phyloP scores from a whole-genome alignment of 306 rosid species.

The Prunus mume region DNA sequence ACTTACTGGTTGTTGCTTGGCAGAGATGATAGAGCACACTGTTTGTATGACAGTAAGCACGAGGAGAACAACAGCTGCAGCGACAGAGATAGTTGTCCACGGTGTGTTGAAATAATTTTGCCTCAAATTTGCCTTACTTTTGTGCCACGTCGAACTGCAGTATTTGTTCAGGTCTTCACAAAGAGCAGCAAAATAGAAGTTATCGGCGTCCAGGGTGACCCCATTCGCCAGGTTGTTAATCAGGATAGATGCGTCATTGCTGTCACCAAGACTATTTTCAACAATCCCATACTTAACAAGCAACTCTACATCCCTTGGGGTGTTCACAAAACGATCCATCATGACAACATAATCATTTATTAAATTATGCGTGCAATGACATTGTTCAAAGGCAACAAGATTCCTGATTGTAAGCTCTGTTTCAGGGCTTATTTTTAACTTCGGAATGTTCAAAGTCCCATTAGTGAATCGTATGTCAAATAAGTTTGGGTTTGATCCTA shows the following conservation, averaged over 20 bases:
- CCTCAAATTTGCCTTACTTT: conserved; percentile 25
- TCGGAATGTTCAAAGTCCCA: conserved; percentile 33
- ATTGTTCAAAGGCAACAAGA: conserved; percentile 32
- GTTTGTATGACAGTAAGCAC: conserved; percentile 15
- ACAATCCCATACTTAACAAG: conserved; percentile 28
- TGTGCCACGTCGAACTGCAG: conserved; percentile 11
- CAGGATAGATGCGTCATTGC: neutral
- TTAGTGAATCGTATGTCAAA: conserved; percentile 24
- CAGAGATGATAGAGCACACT: conserved; percentile 11
- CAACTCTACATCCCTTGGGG: conserved; percentile 20
- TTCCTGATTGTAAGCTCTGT: conserved; percentile 24
- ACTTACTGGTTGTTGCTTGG: no score
- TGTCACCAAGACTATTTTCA: conserved; percentile 13
- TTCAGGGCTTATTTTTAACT: neutral
- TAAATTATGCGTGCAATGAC: neutral
- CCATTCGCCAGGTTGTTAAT: conserved; percentile 15
- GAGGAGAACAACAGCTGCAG: conserved; percentile 11
- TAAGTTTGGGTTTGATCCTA: conserved; percentile 15
- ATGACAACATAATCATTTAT: conserved; percentile 24
- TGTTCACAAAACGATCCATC: conserved; percentile 23
- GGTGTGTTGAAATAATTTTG: conserved; percentile 29
- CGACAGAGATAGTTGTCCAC: conserved; percentile 19
- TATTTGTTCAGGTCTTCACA: conserved; percentile 12
- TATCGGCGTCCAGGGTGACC: neutral
- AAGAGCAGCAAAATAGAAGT: conserved; percentile 18